These are phyloP conservation scores for Colletotrichum cordylinicola DNA, from an alignment of 2,329 filamentous ascomycete genomes.

Conservation along the genomic window DNA sequence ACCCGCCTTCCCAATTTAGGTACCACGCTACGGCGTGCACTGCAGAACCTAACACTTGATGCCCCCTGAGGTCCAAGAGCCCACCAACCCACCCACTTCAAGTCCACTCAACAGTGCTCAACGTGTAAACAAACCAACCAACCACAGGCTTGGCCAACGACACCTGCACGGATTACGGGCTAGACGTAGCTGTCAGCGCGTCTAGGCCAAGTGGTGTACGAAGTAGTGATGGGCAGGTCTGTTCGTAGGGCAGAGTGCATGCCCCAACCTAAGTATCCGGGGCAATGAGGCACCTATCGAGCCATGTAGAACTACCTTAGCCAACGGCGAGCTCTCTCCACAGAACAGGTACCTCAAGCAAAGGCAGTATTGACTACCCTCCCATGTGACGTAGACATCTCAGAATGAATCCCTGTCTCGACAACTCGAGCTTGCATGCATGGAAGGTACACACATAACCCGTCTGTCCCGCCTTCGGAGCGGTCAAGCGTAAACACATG, in stretches of 20 bases:
- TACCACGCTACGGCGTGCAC: too few relatives aligned
- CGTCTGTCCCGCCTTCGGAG: neutral
- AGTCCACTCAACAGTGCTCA: neutral
- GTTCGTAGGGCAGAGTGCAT: neutral
- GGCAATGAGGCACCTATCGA: neutral
- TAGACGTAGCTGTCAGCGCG: neutral
- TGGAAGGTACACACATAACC: neutral
- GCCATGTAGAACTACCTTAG: neutral
- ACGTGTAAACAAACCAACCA: neutral
- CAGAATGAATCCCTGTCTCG: neutral
- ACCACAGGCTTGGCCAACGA: neutral
- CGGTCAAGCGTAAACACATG: conserved; percentile 9
- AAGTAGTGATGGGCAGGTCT: neutral
- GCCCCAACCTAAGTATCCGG: neutral
- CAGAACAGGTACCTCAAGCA: neutral
- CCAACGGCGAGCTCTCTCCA: neutral
- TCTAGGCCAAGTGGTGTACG: neutral
- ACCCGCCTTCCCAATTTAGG: too few relatives aligned
- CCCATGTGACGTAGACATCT: conserved; percentile 4
- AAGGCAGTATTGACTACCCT: neutral
- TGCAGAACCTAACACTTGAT: too few relatives aligned
- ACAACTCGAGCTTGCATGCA: neutral
- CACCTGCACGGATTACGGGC: conserved; percentile 11
- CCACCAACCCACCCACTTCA: neutral
- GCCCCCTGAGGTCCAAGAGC: neutral